Evolutionary conservation across 768 basidiomycete genomes (phyloP).

Genomic region (Rhizopogon vesiculosus): DNA sequence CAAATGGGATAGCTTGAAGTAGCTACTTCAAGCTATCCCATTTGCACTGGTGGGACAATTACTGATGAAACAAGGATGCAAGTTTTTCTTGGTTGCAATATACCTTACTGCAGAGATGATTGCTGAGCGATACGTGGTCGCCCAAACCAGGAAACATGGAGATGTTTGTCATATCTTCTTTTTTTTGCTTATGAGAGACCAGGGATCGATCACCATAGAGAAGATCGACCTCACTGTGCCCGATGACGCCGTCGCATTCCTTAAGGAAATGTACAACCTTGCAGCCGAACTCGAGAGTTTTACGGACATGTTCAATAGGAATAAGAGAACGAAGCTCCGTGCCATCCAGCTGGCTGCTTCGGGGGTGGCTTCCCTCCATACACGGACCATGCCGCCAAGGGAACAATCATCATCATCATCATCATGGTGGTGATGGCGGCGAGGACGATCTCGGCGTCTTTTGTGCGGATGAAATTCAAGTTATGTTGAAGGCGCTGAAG

Average conservation of each 20-base stretch:
- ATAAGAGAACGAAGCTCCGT: background rate
- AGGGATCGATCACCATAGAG: background rate
- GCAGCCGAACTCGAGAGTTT: background rate
- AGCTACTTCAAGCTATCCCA: background rate
- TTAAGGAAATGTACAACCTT: background rate
- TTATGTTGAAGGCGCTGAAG: background rate
- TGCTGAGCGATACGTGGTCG: background rate
- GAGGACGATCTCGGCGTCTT: background rate
- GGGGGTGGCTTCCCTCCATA: background rate
- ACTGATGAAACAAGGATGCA: background rate
- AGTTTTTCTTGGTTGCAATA: background rate
- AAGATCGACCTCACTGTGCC: background rate
- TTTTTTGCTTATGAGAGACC: background rate
- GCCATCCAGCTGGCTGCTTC: background rate
- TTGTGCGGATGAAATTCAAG: background rate
- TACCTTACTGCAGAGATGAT: background rate
- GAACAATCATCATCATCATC: background rate
- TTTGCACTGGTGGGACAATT: background rate
- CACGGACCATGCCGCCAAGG: background rate
- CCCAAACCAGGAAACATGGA: background rate
- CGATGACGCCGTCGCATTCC: background rate
- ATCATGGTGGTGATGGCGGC: background rate
- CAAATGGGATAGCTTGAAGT: too few species aligned
- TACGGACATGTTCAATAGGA: background rate
- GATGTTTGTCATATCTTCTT: background rate